These are phyloP conservation scores for Alternaria viburni DNA, from an alignment of 2,329 filamentous ascomycete species.

Conservation along the genomic window DNA sequence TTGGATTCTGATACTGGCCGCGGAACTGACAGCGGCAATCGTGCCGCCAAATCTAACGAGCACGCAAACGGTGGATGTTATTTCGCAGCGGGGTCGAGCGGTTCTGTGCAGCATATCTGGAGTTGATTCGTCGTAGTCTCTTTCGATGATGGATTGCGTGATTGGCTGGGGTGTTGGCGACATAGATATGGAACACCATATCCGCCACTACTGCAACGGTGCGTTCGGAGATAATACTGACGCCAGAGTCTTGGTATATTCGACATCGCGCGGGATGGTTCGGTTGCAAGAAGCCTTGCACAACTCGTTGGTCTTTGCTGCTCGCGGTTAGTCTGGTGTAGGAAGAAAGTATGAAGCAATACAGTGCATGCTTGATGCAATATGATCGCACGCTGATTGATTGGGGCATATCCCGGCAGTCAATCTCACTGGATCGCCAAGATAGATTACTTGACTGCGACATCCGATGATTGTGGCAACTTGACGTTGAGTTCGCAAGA, in stretches of 20 bases:
- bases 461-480: neutral
- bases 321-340: constrained; percentile 12
- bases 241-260: constrained; percentile 6
- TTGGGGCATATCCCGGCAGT: constrained; percentile 16
- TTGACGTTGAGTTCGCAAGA: constrained; percentile 43
- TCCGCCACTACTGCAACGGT: constrained; percentile 9
- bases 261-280: constrained; percentile 2
- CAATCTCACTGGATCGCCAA: constrained; percentile 5
- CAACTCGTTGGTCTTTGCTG: neutral
- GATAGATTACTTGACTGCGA: constrained; percentile 4
- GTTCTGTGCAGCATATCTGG: constrained; percentile 1
- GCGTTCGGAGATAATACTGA: constrained; percentile 12
- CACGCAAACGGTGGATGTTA: neutral
- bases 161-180: constrained; percentile 40
- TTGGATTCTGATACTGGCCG: neutral
- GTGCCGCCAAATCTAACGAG: neutral
- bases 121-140: constrained; percentile 30
- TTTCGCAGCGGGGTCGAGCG: neutral
- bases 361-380: constrained; percentile 38
- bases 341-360: constrained; percentile 36
- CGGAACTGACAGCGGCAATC: neutral
- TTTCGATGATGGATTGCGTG: constrained; percentile 39
- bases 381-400: constrained; percentile 28
- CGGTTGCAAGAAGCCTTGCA: constrained; percentile 9
- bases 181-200: constrained; percentile 25